Conservation (phyloP, 2,329 filamentous ascomycete species). For the Colletotrichum magnum region DNA sequence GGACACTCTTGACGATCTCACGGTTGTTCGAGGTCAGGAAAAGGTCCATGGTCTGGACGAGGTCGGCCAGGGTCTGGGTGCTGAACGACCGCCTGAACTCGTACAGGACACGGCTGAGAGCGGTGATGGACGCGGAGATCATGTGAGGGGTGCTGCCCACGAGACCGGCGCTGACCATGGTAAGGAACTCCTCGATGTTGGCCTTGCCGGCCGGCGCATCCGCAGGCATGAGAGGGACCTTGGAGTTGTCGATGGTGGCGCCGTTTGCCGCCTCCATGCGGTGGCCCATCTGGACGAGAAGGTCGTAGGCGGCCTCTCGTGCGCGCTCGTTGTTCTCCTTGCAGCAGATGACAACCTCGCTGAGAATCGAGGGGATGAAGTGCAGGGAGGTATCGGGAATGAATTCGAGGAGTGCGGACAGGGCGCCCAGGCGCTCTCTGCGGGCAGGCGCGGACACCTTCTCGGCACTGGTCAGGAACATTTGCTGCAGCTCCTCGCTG, state of each 20-base stretch:
- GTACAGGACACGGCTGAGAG: slow-evolving; percentile 92
- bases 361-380: slow-evolving; percentile 92
- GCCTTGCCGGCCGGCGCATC: slow-evolving; percentile 84
- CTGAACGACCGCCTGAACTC: slow-evolving; percentile 84
- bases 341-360: slow-evolving; percentile 95
- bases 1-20: slow-evolving; percentile 93
- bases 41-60: slow-evolving; percentile 95
- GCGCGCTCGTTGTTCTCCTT: slow-evolving; percentile 99
- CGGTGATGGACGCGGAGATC: slow-evolving; percentile 97
- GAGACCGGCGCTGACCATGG: slow-evolving; percentile 96
- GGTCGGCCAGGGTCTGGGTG: slow-evolving; percentile 79
- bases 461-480: slow-evolving; percentile 84
- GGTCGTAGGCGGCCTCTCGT: slow-evolving; percentile 88
- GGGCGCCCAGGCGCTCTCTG: slow-evolving; percentile 86
- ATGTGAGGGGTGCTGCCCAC: slow-evolving; percentile 95
- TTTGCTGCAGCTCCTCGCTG: slow-evolving; percentile 82
- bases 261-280: slow-evolving; percentile 78
- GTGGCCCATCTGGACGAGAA: slow-evolving; percentile 90
- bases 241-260: slow-evolving; percentile 84
- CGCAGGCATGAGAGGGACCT: slow-evolving; percentile 87
- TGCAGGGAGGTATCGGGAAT: slow-evolving; percentile 85
- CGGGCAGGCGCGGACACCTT: slow-evolving; percentile 90
- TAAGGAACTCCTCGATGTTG: slow-evolving; percentile 94
- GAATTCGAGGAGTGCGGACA: slow-evolving; percentile 84
- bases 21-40: slow-evolving; percentile 97